Conservation (phyloP, 176 grass and related monocot genomes). For the Bothriochloa decipiens region DNA sequence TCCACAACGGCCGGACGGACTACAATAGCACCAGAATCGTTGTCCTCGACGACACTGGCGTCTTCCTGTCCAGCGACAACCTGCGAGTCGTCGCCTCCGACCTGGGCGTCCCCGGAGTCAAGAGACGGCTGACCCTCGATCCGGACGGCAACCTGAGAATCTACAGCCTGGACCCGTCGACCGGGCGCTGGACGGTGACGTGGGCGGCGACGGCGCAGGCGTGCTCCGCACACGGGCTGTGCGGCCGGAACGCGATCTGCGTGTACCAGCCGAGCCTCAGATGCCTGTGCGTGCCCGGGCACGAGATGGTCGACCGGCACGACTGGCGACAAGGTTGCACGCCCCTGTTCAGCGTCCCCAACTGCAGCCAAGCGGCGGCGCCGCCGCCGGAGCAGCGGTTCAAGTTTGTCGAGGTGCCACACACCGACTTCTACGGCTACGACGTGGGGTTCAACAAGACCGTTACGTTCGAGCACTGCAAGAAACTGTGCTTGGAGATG, state of each 20-base stretch:
- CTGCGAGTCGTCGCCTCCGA: conserved; percentile 38
- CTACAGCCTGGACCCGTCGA: conserved; percentile 57
- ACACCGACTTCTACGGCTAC: conserved; percentile 60
- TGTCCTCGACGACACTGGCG: conserved; percentile 45
- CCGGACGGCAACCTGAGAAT: conserved; percentile 58
- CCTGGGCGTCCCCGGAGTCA: conserved; percentile 16
- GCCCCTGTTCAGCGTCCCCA: conserved; percentile 27
- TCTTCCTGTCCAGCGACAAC: conserved; percentile 48
- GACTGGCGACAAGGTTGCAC: conserved; percentile 61
- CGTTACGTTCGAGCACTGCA: conserved; percentile 44
- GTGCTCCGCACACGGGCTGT: conserved; percentile 55
- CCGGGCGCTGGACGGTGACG: conserved; percentile 38
- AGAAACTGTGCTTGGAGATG: conserved; percentile 15
- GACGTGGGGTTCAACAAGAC: conserved; percentile 10
- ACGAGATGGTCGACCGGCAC: conserved; percentile 45
- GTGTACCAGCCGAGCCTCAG: conserved; percentile 27
- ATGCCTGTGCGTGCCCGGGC: conserved; percentile 51
- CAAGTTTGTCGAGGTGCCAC: conserved; percentile 19
- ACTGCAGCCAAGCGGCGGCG: conserved; percentile 5
- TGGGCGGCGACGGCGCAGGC: conserved; percentile 44
- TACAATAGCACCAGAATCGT: conserved; percentile 53
- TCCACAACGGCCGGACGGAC: conserved; percentile 8
- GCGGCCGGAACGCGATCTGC: conserved; percentile 61
- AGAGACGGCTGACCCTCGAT: conserved; percentile 59
- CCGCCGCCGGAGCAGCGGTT: neutral